Evolutionary conservation across 805 yeast genomes (phyloP).

Genomic region (Saturnispora kantuleensis): DNA sequence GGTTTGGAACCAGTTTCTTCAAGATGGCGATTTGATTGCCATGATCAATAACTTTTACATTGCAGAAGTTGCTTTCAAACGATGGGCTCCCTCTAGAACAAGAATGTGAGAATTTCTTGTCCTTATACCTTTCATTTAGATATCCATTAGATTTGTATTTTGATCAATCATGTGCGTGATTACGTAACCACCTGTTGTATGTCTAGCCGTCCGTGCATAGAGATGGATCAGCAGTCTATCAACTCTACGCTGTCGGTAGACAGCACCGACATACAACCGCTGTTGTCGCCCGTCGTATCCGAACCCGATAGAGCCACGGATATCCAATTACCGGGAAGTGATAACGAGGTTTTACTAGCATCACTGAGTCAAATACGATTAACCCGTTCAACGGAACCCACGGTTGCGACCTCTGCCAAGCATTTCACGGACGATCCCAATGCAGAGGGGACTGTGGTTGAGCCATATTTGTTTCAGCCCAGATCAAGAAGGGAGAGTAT

Average conservation of each 20-base stretch:
- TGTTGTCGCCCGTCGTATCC: constrained; percentile 2
- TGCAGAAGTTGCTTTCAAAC: constrained; percentile 56
- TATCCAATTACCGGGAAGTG: background rate
- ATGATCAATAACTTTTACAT: constrained; percentile 36
- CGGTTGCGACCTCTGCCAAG: background rate
- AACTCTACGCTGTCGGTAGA: background rate
- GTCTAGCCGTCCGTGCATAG: too few relatives aligned
- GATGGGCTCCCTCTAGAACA: constrained; percentile 83
- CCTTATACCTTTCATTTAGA: too few relatives aligned
- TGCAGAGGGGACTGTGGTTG: background rate
- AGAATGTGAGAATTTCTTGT: constrained; percentile 25
- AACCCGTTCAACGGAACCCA: background rate
- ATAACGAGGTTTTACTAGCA: background rate
- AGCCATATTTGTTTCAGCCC: background rate
- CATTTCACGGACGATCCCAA: constrained; percentile 3
- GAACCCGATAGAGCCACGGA: background rate
- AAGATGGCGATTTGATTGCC: constrained; percentile 15
- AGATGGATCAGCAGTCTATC: background rate
- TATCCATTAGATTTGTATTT: too few relatives aligned
- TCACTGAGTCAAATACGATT: background rate
- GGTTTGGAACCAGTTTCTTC: constrained; percentile 10
- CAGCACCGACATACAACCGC: background rate
- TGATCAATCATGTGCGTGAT: too few relatives aligned
- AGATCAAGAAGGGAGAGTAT: constrained; percentile 5
- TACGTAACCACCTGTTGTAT: too few relatives aligned